These are phyloP conservation scores for Ulota crispa DNA, from an alignment of 225 moss, liverwort and hornwort genomes.

Conservation along the genomic window DNA sequence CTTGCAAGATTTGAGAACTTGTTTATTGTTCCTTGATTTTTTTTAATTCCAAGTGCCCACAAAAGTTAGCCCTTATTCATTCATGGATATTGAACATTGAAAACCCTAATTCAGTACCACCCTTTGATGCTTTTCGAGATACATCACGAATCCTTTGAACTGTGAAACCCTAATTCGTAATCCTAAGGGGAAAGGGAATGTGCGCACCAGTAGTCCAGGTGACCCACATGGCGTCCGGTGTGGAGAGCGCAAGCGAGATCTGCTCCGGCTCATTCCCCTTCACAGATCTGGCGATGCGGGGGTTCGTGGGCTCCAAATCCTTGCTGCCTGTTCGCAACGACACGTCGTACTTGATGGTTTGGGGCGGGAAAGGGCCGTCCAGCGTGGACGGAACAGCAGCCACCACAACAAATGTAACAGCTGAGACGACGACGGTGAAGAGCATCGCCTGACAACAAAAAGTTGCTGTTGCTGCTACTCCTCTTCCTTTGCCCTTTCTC, in stretches of 20 bases:
- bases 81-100: too few species aligned
- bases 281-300: conserved; percentile 46
- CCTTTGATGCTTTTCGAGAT: background rate
- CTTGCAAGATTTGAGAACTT: rapidly evolving
- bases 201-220: conserved; percentile 66
- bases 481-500: too few species aligned
- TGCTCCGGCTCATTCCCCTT: conserved; percentile 62
- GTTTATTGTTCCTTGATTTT: too few species aligned
- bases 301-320: conserved; percentile 50
- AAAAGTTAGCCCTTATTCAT: too few species aligned
- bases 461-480: background rate
- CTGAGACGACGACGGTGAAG: background rate
- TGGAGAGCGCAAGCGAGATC: conserved; percentile 68
- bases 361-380: conserved; percentile 56
- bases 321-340: conserved; percentile 54
- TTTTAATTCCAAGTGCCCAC: too few species aligned
- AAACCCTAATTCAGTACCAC: background rate
- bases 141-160: background rate
- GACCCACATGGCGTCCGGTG: conserved; percentile 70
- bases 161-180: background rate
- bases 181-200: background rate
- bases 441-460: background rate
- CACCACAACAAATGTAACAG: background rate
- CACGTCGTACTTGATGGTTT: conserved; percentile 47
- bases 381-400: conserved; percentile 49